Conservation (phyloP, 2,329 filamentous ascomycete genomes). For the Sclerotinia nivalis region DNA sequence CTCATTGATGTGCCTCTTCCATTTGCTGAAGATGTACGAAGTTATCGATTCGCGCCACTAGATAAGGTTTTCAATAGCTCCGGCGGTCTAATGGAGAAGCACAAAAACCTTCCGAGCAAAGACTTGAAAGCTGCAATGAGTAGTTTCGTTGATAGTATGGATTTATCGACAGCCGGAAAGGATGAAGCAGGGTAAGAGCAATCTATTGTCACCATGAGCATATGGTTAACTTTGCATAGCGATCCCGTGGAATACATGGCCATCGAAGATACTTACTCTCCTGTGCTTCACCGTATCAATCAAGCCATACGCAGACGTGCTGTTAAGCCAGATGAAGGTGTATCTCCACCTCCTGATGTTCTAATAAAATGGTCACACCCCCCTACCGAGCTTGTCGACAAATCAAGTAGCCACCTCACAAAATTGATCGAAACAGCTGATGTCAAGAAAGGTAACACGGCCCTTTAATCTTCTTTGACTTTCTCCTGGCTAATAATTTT, state of each 20-base stretch:
- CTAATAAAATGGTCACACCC: slow-evolving; percentile 73
- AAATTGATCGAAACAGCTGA: slow-evolving; percentile 68
- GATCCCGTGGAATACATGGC: slow-evolving; percentile 67
- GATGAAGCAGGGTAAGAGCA: slow-evolving; percentile 70
- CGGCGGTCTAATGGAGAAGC: slow-evolving; percentile 75
- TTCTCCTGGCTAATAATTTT: slow-evolving; percentile 6
- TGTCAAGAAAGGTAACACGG: slow-evolving; percentile 72
- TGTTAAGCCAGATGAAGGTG: slow-evolving; percentile 64
- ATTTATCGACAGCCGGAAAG: slow-evolving; percentile 68
- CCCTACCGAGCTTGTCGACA: slow-evolving; percentile 64
- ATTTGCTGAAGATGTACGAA: slow-evolving; percentile 87
- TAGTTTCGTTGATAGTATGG: slow-evolving; percentile 91
- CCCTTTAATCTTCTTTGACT: background rate
- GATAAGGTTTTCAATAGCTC: slow-evolving; percentile 86
- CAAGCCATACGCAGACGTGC: slow-evolving; percentile 83
- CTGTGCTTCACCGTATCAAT: slow-evolving; percentile 83
- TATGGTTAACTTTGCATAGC: slow-evolving; percentile 38
- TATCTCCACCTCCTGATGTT: slow-evolving; percentile 62
- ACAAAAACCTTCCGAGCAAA: slow-evolving; percentile 77
- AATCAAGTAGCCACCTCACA: slow-evolving; percentile 58
- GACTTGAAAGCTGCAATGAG: slow-evolving; percentile 80
- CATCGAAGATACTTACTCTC: slow-evolving; percentile 81
- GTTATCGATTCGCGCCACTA: slow-evolving; percentile 88
- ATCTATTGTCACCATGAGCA: slow-evolving; percentile 18
- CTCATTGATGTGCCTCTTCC: slow-evolving; percentile 88